Percentiles rank a stretch among this genome's conserved stretches.
These are phyloP conservation scores for Chaetomium olivaceum DNA, from an alignment of 2,329 filamentous ascomycete genomes.

Conservation along the genomic window DNA sequence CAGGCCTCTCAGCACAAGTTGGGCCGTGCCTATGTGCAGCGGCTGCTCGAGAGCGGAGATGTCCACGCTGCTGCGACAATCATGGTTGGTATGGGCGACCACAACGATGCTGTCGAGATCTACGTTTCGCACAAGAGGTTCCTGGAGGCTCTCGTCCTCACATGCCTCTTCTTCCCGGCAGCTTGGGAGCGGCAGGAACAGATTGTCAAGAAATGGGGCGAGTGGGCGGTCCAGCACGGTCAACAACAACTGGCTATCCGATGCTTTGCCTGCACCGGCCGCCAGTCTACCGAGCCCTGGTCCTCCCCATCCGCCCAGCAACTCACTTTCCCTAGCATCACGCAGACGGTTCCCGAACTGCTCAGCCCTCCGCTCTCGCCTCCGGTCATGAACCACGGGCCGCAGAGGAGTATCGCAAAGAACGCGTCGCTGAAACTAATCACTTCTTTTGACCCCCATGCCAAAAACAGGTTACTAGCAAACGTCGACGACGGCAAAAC, in stretches of 20 bases:
- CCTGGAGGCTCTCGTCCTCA: conserved; percentile 89
- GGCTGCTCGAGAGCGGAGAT: conserved; percentile 84
- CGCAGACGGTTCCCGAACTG: conserved; percentile 59
- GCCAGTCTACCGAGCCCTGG: conserved; percentile 85
- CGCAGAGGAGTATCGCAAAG: conserved; percentile 68
- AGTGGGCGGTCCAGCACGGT: conserved; percentile 81
- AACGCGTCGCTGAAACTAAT: conserved; percentile 86
- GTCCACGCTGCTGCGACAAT: conserved; percentile 91
- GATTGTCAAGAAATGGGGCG: conserved; percentile 91
- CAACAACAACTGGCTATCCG: conserved; percentile 89
- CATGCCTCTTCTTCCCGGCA: conserved; percentile 75
- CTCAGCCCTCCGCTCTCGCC: conserved; percentile 74
- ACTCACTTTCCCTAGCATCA: conserved; percentile 54
- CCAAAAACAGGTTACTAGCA: conserved; percentile 65
- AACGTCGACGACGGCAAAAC: conserved; percentile 61
- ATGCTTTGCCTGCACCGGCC: conserved; percentile 88
- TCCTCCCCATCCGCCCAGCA: conserved; percentile 75
- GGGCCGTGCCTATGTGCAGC: conserved; percentile 85
- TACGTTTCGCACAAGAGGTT: conserved; percentile 89
- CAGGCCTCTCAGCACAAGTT: conserved; percentile 83
- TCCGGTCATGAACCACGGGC: conserved; percentile 61
- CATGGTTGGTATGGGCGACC: conserved; percentile 86
- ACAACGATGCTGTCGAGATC: conserved; percentile 93
- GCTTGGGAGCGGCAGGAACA: conserved; percentile 92
- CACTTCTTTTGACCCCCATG: conserved; percentile 72